Evolutionary conservation across 495 filamentous ascomycete genomes (phyloP).

Genomic region (Platismatia glauca): DNA sequence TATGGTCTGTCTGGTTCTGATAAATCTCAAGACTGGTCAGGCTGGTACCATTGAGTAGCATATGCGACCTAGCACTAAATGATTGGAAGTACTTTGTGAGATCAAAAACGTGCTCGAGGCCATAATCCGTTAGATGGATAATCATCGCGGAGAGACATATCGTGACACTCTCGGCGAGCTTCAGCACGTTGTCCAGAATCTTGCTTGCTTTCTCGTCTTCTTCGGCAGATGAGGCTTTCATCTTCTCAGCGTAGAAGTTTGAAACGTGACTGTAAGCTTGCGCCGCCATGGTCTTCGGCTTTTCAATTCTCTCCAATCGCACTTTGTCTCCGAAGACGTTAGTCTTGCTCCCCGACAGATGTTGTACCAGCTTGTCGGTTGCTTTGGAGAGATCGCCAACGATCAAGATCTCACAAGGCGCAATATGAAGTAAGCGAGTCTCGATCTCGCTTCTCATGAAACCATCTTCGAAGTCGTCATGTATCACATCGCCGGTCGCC

Average conservation of each 20-base stretch:
- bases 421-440: conserved; percentile 86
- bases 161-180: conserved; percentile 75
- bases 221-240: conserved; percentile 49
- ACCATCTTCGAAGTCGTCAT: conserved; percentile 93
- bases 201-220: conserved; percentile 43
- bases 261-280: conserved; percentile 84
- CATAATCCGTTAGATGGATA: conserved; percentile 84
- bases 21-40: conserved; percentile 92
- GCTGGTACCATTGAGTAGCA: conserved; percentile 95
- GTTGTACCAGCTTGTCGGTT: conserved; percentile 85
- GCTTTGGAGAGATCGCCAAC: conserved; percentile 87
- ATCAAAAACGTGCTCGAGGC: conserved; percentile 91
- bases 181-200: conserved; percentile 78
- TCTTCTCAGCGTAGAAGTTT: conserved; percentile 85
- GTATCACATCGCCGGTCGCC: conserved; percentile 89
- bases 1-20: conserved; percentile 84
- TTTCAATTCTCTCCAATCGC: conserved; percentile 68
- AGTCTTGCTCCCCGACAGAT: conserved; percentile 78
- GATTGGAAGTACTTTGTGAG: conserved; percentile 96
- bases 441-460: conserved; percentile 98
- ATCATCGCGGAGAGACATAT: conserved; percentile 97
- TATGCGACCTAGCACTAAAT: conserved; percentile 88
- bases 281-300: conserved; percentile 73
- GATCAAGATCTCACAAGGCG: conserved; percentile 92
- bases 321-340: conserved; percentile 90